Conservation (phyloP, 2,329 filamentous ascomycete genomes). For the Akanthomyces muscarius region DNA sequence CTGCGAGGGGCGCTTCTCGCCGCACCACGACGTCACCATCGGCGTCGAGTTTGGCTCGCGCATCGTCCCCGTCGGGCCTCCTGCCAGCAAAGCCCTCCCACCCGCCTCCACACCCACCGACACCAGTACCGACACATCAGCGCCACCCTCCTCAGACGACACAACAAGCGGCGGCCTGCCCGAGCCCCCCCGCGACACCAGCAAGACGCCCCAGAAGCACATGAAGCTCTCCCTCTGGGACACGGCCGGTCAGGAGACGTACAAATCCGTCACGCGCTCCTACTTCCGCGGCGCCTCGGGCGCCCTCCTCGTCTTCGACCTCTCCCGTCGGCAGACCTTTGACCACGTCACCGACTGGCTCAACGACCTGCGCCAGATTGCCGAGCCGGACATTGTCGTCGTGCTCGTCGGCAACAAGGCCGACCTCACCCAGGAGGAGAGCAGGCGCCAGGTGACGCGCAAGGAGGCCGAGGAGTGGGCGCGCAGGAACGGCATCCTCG, state of each 20-base stretch:
- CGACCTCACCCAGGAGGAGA: constrained; percentile 60
- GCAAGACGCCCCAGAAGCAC: constrained; percentile 56
- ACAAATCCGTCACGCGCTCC: constrained; percentile 90
- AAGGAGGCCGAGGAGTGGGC: constrained; percentile 92
- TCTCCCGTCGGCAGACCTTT: constrained; percentile 81
- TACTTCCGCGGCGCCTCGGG: constrained; percentile 79
- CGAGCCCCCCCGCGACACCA: constrained; percentile 44
- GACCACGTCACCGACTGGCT: constrained; percentile 89
- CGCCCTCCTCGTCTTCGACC: constrained; percentile 87
- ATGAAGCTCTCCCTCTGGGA: constrained; percentile 97
- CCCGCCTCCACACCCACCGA: constrained; percentile 24
- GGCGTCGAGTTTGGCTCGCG: constrained; percentile 93
- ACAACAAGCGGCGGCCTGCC: constrained; percentile 41
- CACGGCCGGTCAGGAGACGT: constrained; percentile 94
- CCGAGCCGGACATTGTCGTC: constrained; percentile 91
- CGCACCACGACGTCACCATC: constrained; percentile 95
- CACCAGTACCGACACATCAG: constrained; percentile 14
- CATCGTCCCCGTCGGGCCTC: constrained; percentile 85
- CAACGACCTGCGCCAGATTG: constrained; percentile 87
- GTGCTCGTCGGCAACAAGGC: constrained; percentile 94
- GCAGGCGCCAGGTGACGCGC: constrained; percentile 71
- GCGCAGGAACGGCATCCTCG: constrained; percentile 74
- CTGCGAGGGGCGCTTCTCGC: constrained; percentile 91
- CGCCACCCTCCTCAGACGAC: constrained; percentile 2
- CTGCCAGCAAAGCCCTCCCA: constrained; percentile 52